Base-by-base conservation (phyloP, 1,139 yeast genomes). In the Pichia sp. region DNA sequence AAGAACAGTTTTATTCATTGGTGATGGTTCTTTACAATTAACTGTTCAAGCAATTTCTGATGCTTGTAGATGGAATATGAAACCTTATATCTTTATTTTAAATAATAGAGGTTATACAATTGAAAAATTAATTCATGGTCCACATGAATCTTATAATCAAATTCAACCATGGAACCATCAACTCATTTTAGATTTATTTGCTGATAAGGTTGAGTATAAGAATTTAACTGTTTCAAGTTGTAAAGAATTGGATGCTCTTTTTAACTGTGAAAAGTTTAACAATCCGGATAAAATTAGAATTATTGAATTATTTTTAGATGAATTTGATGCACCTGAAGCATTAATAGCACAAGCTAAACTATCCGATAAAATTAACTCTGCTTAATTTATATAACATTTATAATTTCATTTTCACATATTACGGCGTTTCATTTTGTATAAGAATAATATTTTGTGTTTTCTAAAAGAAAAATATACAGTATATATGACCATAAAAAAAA, bases 51-150 rank as follows among this genome's bases (percentile, higher is more conserved):
- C 86, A 60, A 81, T 86, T 59, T 80, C 89, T 50, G 81, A 93
- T 53, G 78, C 83, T 80, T 70, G 82, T 61, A 78, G 85, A 66
- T 81, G 87, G 84, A 75, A 77, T 41, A 72, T 81, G 57, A 80
- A 78, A 50, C 91, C 94, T 50, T 85, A 85, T 68, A 65, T 86
- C 57, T 86, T 85, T 61, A 80, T 86, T 35, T 73, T 86, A 60
- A 86, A 86, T 71, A 86, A 86, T 64, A 81, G 77, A 52, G 95
- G 95, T 59, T 85, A 85, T 71, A 85, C 95, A 50, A 85, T 86
- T 62, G 95, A 86, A 68, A 77, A 89, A 65, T 74, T 86, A 66
- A 84, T 86, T 53, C 95, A 85, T 66, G 95, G 95, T 53, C 78
- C 73, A 54, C 70, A 67, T 34, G 91, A 93, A 34, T 61, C 70